Base-by-base conservation (phyloP, 495 filamentous ascomycete genomes). In the Lentithecium fluviatile region DNA sequence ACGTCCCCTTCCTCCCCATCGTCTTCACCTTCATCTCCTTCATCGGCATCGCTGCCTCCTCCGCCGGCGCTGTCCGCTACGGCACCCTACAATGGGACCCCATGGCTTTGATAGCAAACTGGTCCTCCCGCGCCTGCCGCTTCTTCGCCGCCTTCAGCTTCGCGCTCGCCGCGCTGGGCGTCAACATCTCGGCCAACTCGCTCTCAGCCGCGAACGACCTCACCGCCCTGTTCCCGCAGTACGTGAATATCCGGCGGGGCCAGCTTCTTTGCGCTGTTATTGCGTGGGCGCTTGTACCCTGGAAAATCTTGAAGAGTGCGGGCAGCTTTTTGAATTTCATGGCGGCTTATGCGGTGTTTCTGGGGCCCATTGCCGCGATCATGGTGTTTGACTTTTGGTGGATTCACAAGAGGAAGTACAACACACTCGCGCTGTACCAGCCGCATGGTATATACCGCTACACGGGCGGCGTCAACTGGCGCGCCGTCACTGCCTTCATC, bases 331-430 rank as follows among this genome's bases (percentile, higher is more conserved):
- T 86, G 8, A 77, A 77, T 32, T 87, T 87, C 70, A 80, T 87
- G 75, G 68, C 66, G 10, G 76, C 74, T n/a, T 79, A 79, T 59
- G 65, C 75, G 15, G 80, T 89, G 34, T 89, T 90, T 74, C 76
- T 89, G 2, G 86, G 80, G 0, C 86, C 87, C 0, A 84, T 90
- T 45, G 84, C 82, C 10, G 82, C 81, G 12, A 85, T 89, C 57
- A 82, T 90, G 74, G 74, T 81, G 0, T 77, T 79, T 17, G 87
- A 90, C 66, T 89, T 81, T 71, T 89, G 85, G 85, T 67, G 86
- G 50, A 70, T 89, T 15, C 84, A 88, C 62, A 68, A 65, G n/a
- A 68, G 77, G 32, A 77, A 80, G 43, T 84, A 86, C 64, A 84
- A 89, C 67, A 77, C 82, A 0, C 78, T 82, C 40, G 77, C 76